Percentiles rank a stretch among this genome's conserved stretches.
These are phyloP conservation scores for Knoxdaviesia capensis DNA, from an alignment of 2,329 filamentous ascomycete genomes.

Conservation along the genomic window DNA sequence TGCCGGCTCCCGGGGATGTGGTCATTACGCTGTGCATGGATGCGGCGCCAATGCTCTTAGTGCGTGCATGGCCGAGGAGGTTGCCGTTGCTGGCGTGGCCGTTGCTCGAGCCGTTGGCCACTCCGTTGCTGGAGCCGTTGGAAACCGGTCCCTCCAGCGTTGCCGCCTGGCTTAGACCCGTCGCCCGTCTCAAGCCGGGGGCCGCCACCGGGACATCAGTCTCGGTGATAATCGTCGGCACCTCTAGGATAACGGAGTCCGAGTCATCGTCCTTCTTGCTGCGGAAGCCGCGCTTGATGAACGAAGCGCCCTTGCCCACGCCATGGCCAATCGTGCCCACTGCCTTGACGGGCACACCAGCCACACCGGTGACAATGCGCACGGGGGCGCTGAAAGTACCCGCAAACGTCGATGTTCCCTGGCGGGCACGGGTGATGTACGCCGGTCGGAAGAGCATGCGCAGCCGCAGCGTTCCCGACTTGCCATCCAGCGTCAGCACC, in stretches of 20 bases:
- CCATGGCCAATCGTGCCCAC: conserved; percentile 56
- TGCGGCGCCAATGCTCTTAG: conserved; percentile 39
- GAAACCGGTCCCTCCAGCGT: conserved; percentile 8
- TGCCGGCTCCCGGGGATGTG: conserved; percentile 44
- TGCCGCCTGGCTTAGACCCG: conserved; percentile 11
- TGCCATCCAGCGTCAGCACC: conserved; percentile 60
- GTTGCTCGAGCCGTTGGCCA: conserved; percentile 11
- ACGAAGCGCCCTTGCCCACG: conserved; percentile 63
- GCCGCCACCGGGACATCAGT: conserved; percentile 9
- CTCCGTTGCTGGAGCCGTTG: conserved; percentile 1
- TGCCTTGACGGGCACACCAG: conserved; percentile 82
- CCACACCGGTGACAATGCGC: conserved; percentile 65
- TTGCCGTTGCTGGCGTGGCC: background rate
- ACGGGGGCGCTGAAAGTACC: conserved; percentile 74
- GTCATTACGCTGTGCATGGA: conserved; percentile 46
- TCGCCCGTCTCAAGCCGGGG: conserved; percentile 19
- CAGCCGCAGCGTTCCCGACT: conserved; percentile 66
- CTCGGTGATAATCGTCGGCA: conserved; percentile 19
- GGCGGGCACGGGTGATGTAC: conserved; percentile 69
- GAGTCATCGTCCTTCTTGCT: conserved; percentile 42
- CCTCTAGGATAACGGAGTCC: conserved; percentile 20
- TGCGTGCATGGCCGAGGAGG: conserved; percentile 23
- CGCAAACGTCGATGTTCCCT: conserved; percentile 83
- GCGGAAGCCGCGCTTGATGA: conserved; percentile 70
- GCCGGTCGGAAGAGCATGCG: conserved; percentile 82